phyloP scores from a whole-genome alignment of 2,329 filamentous ascomycete species.

The Sporothrix variecibatus region DNA sequence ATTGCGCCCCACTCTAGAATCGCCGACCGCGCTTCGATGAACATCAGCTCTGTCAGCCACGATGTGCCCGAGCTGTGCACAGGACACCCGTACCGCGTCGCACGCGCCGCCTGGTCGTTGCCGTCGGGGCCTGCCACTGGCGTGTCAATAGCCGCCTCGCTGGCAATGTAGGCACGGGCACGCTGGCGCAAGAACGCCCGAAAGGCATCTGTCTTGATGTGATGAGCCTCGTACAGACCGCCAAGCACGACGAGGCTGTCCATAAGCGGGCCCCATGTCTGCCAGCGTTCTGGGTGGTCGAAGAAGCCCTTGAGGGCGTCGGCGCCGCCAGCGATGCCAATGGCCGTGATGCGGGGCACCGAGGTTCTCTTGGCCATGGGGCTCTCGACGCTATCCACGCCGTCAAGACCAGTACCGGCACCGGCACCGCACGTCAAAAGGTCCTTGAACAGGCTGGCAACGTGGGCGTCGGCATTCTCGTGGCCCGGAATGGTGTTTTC shows the following conservation, averaged over 20 bases:
- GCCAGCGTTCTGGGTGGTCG: constrained; percentile 55
- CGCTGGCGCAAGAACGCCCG: constrained; percentile 57
- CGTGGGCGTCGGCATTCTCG: constrained; percentile 58
- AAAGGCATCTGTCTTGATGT: constrained; percentile 49
- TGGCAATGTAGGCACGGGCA: constrained; percentile 62
- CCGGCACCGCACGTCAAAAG: constrained; percentile 53
- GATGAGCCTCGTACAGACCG: constrained; percentile 44
- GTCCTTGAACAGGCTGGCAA: constrained; percentile 65
- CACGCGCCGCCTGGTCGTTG: constrained; percentile 44
- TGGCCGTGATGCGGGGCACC: constrained; percentile 66
- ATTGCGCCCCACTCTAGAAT: constrained; percentile 36
- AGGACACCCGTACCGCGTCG: constrained; percentile 60
- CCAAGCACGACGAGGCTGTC: constrained; percentile 54
- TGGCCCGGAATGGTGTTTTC: constrained; percentile 52
- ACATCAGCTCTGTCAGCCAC: constrained; percentile 61
- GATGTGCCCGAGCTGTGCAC: constrained; percentile 69
- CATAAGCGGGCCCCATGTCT: constrained; percentile 46
- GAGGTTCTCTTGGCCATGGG: background rate
- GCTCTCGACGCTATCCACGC: no score
- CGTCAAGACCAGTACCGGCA: background rate
- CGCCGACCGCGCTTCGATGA: constrained; percentile 47
- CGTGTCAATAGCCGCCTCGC: constrained; percentile 51
- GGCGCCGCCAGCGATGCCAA: constrained; percentile 70
- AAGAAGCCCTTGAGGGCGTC: constrained; percentile 61
- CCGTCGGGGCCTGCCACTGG: constrained; percentile 56